These are phyloP conservation scores for Phytophthora citricola DNA, from an alignment of 352 stramenopile species.

Conservation along the genomic window DNA sequence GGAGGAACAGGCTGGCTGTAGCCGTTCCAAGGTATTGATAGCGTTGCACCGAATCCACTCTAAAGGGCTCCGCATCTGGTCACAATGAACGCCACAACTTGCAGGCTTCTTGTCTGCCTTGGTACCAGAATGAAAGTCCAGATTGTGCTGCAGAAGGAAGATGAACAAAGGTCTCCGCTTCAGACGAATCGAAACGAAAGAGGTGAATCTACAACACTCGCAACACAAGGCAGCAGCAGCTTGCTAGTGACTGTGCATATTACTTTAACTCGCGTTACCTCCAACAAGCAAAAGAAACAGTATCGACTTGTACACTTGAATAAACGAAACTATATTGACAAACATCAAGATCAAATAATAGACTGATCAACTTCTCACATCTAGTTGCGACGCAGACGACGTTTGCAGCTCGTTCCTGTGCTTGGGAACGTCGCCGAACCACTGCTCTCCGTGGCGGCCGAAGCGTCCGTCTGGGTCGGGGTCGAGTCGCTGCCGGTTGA, in stretches of 20 bases:
- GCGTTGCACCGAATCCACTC: background rate
- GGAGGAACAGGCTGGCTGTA: constrained; percentile 11
- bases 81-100: constrained; percentile 4
- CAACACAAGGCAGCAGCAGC: no score
- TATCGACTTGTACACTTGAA: background rate
- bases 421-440: constrained; percentile 24
- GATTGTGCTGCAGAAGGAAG: background rate
- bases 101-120: constrained; percentile 5
- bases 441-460: constrained; percentile 17
- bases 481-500: constrained; percentile 18
- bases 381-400: constrained; percentile 32
- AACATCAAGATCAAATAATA: constrained; percentile 14
- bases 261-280: background rate
- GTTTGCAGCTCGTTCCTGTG: constrained; percentile 36
- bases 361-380: constrained; percentile 1
- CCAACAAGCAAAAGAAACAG: no score
- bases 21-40: background rate
- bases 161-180: background rate
- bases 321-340: constrained; percentile 17
- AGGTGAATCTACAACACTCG: no score
- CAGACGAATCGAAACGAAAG: background rate
- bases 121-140: constrained; percentile 7
- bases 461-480: constrained; percentile 20
- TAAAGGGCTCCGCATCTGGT: constrained; percentile 5
- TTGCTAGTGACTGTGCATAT: background rate